A percentile compares a stretch with the other conserved stretches of the same genome.
Conservation (phyloP, 2,329 filamentous ascomycete species). For the Aphanocladium album region DNA sequence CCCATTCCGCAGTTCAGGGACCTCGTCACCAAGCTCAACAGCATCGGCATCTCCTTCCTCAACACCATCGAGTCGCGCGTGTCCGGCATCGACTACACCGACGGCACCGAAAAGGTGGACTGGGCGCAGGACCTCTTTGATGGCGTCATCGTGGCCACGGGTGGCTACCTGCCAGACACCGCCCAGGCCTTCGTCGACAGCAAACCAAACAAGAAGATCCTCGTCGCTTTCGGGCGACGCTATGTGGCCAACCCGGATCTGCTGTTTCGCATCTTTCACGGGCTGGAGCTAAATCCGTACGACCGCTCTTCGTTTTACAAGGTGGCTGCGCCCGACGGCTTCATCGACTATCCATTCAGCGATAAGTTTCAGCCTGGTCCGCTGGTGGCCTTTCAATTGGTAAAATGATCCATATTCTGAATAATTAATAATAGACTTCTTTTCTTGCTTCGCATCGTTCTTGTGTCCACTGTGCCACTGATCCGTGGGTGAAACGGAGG, state of each 20-base stretch:
- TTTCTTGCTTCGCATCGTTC: not conserved
- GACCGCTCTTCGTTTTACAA: constrained; percentile 26
- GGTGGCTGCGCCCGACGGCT: not conserved
- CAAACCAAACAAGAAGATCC: constrained; percentile 26
- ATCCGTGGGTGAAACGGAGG: not conserved
- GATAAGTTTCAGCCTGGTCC: not conserved
- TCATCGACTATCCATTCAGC: not conserved
- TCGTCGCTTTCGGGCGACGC: constrained; percentile 29
- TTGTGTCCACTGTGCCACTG: not conserved
- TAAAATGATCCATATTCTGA: not conserved
- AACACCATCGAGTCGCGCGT: constrained; percentile 58
- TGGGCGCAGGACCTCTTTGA: constrained; percentile 32
- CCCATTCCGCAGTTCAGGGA: constrained; percentile 60
- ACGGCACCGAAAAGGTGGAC: constrained; percentile 27
- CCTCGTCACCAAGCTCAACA: constrained; percentile 45
- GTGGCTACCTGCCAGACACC: constrained; percentile 21
- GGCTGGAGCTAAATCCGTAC: constrained; percentile 22
- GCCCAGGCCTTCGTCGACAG: constrained; percentile 27
- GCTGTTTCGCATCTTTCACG: constrained; percentile 22
- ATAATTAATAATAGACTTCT: not conserved
- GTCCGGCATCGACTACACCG: constrained; percentile 35
- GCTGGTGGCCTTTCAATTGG: not conserved
- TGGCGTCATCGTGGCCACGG: constrained; percentile 28
- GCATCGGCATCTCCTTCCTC: constrained; percentile 53
- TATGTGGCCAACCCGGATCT: constrained; percentile 28